Percentiles rank a stretch among this genome's conserved stretches.
Evolutionary conservation across 176 grass and related monocot species (phyloP).

Genomic region (Oryza nivara): DNA sequence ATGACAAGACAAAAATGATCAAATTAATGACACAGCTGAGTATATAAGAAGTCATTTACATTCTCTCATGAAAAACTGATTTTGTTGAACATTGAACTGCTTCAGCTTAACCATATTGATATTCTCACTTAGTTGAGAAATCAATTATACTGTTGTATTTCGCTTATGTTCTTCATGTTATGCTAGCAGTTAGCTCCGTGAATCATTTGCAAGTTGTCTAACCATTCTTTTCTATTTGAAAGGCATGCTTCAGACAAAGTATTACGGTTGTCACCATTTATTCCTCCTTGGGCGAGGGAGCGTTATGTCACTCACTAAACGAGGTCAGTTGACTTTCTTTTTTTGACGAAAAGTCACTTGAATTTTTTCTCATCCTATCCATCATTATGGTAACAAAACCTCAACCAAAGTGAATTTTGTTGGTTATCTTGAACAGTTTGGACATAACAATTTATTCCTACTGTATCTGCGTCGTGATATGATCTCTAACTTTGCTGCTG

Average conservation of each 20-base stretch:
- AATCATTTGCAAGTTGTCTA: slow-evolving; percentile 19
- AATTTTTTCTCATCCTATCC: background rate
- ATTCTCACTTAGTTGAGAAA: background rate
- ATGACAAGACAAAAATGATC: background rate
- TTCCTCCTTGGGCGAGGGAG: slow-evolving; percentile 86
- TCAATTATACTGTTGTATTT: background rate
- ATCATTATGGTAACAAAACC: slow-evolving; percentile 11
- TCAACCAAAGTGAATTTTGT: background rate
- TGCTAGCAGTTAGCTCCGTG: slow-evolving; percentile 9
- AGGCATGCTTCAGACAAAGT: slow-evolving; percentile 95
- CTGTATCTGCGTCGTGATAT: background rate
- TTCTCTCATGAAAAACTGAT: background rate
- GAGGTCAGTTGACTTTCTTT: slow-evolving; percentile 62
- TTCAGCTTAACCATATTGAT: slow-evolving; percentile 12
- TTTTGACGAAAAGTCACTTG: background rate
- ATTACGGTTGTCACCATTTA: slow-evolving; percentile 93
- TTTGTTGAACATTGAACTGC: background rate
- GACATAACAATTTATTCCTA: background rate
- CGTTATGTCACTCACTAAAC: slow-evolving; percentile 91
- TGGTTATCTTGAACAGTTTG: background rate
- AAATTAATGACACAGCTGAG: background rate
- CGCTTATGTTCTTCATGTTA: slow-evolving; percentile 21
- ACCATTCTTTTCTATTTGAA: slow-evolving; percentile 39
- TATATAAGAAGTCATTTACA: slow-evolving; percentile 14
- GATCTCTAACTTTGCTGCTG: slow-evolving; percentile 31